These are phyloP conservation scores for Emericellopsis atlantica DNA, from an alignment of 2,329 filamentous ascomycete species.

Conservation along the genomic window DNA sequence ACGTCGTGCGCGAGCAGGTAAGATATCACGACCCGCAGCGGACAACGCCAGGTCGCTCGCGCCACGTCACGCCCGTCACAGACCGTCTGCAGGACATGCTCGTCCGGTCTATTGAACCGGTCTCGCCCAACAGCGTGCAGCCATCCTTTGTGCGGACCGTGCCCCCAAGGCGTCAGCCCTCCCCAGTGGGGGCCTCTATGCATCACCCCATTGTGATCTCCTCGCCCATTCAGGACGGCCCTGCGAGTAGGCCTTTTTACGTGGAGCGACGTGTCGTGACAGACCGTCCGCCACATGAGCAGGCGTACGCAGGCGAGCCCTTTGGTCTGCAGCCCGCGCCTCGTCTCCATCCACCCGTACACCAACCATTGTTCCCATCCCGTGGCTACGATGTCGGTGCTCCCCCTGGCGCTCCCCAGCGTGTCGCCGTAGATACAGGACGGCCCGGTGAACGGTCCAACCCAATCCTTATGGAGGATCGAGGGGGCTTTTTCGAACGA, in stretches of 20 bases:
- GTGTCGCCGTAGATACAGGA: background rate
- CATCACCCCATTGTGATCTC: slow-evolving; percentile 5
- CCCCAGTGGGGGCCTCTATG: slow-evolving; percentile 7
- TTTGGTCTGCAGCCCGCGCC: background rate
- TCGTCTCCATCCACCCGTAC: background rate
- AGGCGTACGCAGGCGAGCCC: background rate
- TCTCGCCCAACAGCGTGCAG: slow-evolving; percentile 20
- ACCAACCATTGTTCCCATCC: background rate
- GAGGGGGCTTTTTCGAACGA: slow-evolving; percentile 23
- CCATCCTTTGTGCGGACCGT: slow-evolving; percentile 20
- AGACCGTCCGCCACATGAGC: background rate
- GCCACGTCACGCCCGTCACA: background rate
- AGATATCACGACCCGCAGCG: background rate
- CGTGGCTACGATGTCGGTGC: background rate
- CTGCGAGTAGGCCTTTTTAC: background rate
- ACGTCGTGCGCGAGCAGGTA: background rate
- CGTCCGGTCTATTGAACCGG: slow-evolving; percentile 32
- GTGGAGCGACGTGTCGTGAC: background rate
- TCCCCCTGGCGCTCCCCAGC: background rate
- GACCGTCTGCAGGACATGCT: slow-evolving; percentile 24
- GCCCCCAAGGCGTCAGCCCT: slow-evolving; percentile 13
- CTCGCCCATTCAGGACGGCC: background rate
- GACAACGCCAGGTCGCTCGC: background rate
- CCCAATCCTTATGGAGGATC: slow-evolving; percentile 21
- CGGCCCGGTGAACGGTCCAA: background rate